Percentiles rank a stretch among this genome's conserved stretches.
Evolutionary conservation across 78 protist species (phyloP).

Genomic region (Dictyostelium firmibasis): DNA sequence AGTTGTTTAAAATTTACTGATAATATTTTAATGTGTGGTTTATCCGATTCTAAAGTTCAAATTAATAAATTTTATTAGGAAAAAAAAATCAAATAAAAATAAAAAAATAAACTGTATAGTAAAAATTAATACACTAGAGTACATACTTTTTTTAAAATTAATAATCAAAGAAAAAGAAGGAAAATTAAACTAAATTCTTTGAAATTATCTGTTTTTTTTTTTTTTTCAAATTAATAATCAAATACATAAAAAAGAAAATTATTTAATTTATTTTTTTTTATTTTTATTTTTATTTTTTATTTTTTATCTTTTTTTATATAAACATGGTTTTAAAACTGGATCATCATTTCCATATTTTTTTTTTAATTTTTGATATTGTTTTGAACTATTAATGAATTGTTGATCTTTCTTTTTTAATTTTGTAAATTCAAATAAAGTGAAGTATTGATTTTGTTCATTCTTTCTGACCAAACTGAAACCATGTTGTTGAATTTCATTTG

Average conservation of each 20-base stretch:
- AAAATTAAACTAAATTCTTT: no score
- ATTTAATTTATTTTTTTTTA: neutral
- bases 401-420: neutral
- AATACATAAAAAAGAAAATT: neutral
- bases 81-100: neutral
- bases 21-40: constrained; percentile 35
- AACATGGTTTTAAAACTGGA: constrained; percentile 63
- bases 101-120: neutral
- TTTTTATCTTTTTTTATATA: constrained; percentile 51
- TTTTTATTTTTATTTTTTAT: neutral
- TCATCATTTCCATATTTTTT: neutral
- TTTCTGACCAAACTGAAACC: constrained; percentile 53
- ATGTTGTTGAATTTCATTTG: constrained; percentile 16
- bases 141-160: no score
- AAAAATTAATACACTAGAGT: no score
- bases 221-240: no score
- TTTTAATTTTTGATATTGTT: neutral
- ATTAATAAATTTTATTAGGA: constrained; percentile 20
- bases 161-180: no score
- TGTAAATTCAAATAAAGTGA: constrained; percentile 27
- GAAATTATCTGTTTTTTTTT: no score
- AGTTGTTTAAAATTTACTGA: constrained; percentile 35
- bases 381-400: neutral
- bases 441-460: constrained; percentile 21
- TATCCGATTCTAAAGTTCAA: constrained; percentile 54